These are phyloP conservation scores for Papilionanthe hybrid DNA, from an alignment of 116 monocot species.

Conservation along the genomic window DNA sequence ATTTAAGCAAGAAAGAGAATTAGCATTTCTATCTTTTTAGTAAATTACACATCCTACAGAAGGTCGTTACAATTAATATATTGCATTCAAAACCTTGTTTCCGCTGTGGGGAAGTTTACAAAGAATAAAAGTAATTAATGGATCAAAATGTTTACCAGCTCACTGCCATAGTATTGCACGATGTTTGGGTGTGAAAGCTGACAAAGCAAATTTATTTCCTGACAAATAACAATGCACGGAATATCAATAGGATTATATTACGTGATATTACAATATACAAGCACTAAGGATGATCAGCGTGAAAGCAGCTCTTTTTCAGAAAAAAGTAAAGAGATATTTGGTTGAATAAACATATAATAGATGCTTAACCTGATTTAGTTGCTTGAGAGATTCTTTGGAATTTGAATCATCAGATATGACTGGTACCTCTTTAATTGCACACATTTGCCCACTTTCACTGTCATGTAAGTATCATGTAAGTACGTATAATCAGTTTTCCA, in stretches of 20 bases:
- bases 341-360: slow-evolving; percentile 5
- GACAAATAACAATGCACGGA: slow-evolving; percentile 12
- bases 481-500: neutral
- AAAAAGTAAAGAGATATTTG: neutral
- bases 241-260: neutral
- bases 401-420: slow-evolving; percentile 73
- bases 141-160: slow-evolving; percentile 60
- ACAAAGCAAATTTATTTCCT: slow-evolving; percentile 93
- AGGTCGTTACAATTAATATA: neutral
- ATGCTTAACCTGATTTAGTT: slow-evolving; percentile 52
- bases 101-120: neutral
- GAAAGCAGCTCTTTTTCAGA: neutral
- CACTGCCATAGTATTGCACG: slow-evolving; percentile 89
- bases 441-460: slow-evolving; percentile 86
- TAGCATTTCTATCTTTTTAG: neutral
- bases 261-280: neutral
- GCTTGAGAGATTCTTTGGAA: slow-evolving; percentile 80
- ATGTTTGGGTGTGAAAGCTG: slow-evolving; percentile 90
- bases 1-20: neutral
- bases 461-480: neutral
- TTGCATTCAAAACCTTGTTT: neutral
- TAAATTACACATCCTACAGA: neutral
- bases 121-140: neutral
- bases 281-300: neutral
- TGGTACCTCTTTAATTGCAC: slow-evolving; percentile 89